Conservation (phyloP, 148 eudicot species). For the Diospyros kaki region DNA sequence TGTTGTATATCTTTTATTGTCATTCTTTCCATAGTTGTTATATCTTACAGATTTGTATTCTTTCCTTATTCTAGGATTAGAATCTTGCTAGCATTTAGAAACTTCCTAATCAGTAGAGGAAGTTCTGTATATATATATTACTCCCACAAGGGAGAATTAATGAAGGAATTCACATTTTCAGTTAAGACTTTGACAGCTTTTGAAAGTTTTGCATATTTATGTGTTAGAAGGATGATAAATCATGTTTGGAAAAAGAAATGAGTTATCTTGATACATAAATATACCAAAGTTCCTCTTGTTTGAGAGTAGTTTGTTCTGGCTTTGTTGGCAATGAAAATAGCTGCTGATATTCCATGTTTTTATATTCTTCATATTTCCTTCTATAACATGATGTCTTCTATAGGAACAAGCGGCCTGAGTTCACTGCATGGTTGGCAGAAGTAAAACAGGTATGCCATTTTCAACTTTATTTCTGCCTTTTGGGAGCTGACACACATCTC, state of each 20-base stretch:
- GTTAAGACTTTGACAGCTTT: no score
- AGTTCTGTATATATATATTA: no score
- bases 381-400: constrained; percentile 16
- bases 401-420: constrained; percentile 95
- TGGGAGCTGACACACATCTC: not conserved
- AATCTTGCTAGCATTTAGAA: no score
- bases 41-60: no score
- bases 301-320: not conserved
- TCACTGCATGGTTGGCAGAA: constrained; percentile 88
- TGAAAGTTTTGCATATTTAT: no score
- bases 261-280: not conserved
- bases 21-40: no score
- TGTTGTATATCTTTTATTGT: no score
- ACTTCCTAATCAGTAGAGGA: no score
- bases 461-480: not conserved
- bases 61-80: no score
- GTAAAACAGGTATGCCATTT: constrained; percentile 65
- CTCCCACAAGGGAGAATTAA: no score
- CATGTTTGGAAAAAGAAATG: not conserved
- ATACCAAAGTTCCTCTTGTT: not conserved
- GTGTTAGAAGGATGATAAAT: not conserved
- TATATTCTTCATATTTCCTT: constrained; percentile 3
- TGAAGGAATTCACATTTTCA: no score
- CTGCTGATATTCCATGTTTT: not conserved
- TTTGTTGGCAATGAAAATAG: not conserved